These are phyloP conservation scores for Thozetella sp. DNA, from an alignment of 495 filamentous ascomycete genomes.

Conservation along the genomic window DNA sequence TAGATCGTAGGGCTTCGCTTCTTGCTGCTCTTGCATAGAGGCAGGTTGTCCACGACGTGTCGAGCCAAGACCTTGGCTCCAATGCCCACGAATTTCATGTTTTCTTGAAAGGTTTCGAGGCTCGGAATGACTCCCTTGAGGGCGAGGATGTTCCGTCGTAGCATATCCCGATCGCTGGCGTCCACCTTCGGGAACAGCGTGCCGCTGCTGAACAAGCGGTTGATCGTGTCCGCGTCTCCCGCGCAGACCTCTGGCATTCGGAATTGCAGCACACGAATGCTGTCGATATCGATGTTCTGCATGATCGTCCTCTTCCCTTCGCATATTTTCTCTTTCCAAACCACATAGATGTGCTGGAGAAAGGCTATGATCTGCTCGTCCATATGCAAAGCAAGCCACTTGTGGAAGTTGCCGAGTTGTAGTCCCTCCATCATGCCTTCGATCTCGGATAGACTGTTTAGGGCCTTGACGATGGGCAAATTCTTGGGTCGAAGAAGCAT, in stretches of 20 bases:
- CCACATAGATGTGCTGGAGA: no score
- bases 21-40: constrained; percentile 11
- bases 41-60: constrained; percentile 9
- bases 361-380: no score
- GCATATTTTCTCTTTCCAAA: no score
- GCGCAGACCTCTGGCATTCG: constrained; percentile 8
- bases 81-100: constrained; percentile 11
- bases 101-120: constrained; percentile 12
- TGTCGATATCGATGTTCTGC: constrained; percentile 10
- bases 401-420: no score
- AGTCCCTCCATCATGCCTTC: no score
- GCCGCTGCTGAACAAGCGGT: constrained; percentile 11
- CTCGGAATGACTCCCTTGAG: constrained; percentile 11
- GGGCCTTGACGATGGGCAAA: no score
- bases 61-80: constrained; percentile 10
- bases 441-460: no score
- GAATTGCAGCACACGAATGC: constrained; percentile 11
- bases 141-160: constrained; percentile 11
- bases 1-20: constrained; percentile 12
- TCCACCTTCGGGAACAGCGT: constrained; percentile 10
- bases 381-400: no score
- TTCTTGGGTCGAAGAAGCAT: no score
- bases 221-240: constrained; percentile 11
- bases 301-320: no score
- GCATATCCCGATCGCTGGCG: constrained; percentile 10